A percentile compares a stretch with the other conserved stretches of the same genome.
Conservation (phyloP, 306 rosid genomes). For the Pyrus betulifolia region DNA sequence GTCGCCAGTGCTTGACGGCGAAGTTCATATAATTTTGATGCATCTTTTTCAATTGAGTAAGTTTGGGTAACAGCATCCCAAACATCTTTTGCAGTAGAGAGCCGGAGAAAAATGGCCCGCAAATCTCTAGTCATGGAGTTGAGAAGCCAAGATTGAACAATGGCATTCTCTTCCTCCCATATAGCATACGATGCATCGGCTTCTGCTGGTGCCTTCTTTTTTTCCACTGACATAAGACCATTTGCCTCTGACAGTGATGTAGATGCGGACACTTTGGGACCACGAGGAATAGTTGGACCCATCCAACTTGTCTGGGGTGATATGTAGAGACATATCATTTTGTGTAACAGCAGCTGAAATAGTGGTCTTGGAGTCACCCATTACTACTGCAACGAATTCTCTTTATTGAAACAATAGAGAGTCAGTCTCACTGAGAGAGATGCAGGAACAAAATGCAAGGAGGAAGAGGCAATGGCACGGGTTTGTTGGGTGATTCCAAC, state of each 20-base stretch:
- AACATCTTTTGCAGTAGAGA: not conserved
- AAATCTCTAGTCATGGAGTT: not conserved
- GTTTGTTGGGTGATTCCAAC: not conserved
- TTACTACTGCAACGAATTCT: too few relatives aligned
- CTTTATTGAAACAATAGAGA: too few relatives aligned
- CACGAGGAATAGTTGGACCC: too few relatives aligned
- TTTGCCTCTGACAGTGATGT: too few relatives aligned
- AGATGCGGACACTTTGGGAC: too few relatives aligned
- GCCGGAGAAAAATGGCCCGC: not conserved
- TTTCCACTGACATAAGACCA: not conserved
- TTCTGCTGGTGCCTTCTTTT: not conserved
- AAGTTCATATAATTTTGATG: not conserved
- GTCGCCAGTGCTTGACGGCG: not conserved
- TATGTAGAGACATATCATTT: not conserved
- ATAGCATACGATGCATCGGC: not conserved
- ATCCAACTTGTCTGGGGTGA: not conserved
- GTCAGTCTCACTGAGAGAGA: too few relatives aligned
- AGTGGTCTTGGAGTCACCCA: not conserved
- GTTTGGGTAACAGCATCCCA: not conserved
- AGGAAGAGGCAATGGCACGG: too few relatives aligned
- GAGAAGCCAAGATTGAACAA: not conserved
- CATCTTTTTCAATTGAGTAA: not conserved
- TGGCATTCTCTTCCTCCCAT: not conserved
- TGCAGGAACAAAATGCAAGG: too few relatives aligned
- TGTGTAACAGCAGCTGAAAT: not conserved